phyloP scores from a whole-genome alignment of 805 yeast species.

The Cyberlindnera petersonii region DNA sequence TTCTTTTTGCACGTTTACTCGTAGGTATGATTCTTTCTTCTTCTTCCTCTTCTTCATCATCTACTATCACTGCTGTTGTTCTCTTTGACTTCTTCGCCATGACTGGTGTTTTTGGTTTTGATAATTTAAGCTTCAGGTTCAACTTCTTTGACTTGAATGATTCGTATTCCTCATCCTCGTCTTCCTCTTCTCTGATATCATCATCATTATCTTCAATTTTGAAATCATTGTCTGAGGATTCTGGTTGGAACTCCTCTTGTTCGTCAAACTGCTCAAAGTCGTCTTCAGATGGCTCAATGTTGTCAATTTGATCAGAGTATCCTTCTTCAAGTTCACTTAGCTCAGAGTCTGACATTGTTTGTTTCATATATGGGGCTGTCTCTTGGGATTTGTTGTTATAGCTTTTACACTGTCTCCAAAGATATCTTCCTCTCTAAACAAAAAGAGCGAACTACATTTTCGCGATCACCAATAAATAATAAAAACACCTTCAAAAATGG shows the following conservation, averaged over 20 bases:
- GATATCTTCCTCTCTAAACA: neutral
- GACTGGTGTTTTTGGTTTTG: slow-evolving; percentile 4
- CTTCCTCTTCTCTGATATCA: slow-evolving; percentile 9
- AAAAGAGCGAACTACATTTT: too few relatives aligned
- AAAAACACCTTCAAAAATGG: too few relatives aligned
- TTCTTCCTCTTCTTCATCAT: slow-evolving; percentile 8
- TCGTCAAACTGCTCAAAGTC: slow-evolving; percentile 15
- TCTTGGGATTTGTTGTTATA: neutral
- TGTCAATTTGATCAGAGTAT: slow-evolving; percentile 8
- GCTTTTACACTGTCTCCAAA: neutral
- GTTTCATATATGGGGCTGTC: neutral
- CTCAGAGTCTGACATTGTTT: slow-evolving; percentile 20
- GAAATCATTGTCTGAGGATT: slow-evolving; percentile 17
- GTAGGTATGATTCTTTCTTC: neutral
- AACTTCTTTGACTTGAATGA: slow-evolving; percentile 12
- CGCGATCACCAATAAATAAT: too few relatives aligned
- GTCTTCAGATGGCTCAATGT: slow-evolving; percentile 10
- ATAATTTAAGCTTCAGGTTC: slow-evolving; percentile 19
- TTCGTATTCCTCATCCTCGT: slow-evolving; percentile 8
- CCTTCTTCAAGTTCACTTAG: slow-evolving; percentile 16
- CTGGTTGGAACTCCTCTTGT: slow-evolving; percentile 10
- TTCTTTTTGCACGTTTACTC: slow-evolving; percentile 4
- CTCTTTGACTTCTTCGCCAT: slow-evolving; percentile 2
- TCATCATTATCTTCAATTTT: slow-evolving; percentile 20
- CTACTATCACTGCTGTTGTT: neutral